These are phyloP conservation scores for Puccinia brachypodii DNA, from an alignment of 1,284 basidiomycete species.

Conservation along the genomic window DNA sequence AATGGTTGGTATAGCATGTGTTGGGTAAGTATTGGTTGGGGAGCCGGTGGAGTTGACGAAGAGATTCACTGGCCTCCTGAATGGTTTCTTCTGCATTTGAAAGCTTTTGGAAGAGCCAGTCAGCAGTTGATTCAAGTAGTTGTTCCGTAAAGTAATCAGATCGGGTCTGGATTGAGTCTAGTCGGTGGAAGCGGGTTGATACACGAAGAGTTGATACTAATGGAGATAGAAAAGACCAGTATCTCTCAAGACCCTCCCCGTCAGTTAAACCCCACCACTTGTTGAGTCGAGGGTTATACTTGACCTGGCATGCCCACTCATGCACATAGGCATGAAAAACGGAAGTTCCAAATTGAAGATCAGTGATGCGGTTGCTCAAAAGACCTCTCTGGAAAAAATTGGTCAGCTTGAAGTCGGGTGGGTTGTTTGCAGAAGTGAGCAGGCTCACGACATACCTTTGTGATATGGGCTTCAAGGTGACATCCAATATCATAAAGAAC, in stretches of 20 bases:
- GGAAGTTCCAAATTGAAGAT: conserved; percentile 1
- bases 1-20: not conserved
- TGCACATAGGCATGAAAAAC: conserved; percentile 21
- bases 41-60: not conserved
- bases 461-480: not conserved
- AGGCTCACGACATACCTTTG: conserved; percentile 4
- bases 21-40: not conserved
- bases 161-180: not conserved
- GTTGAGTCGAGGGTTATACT: conserved; percentile 13
- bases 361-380: not conserved
- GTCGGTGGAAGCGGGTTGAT: not conserved
- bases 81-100: not conserved
- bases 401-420: too few species aligned
- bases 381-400: not conserved
- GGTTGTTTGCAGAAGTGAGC: too few species aligned
- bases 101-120: conserved; percentile 1
- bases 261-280: conserved; percentile 1
- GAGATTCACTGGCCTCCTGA: not conserved
- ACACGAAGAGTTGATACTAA: not conserved
- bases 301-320: conserved; percentile 16
- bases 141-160: not conserved
- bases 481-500: conserved; percentile 23
- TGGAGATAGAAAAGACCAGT: not conserved
- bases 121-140: not conserved
- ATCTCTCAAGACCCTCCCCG: not conserved